Base-by-base conservation (phyloP, 768 basidiomycete species). In the Rubroboletus satanas region DNA sequence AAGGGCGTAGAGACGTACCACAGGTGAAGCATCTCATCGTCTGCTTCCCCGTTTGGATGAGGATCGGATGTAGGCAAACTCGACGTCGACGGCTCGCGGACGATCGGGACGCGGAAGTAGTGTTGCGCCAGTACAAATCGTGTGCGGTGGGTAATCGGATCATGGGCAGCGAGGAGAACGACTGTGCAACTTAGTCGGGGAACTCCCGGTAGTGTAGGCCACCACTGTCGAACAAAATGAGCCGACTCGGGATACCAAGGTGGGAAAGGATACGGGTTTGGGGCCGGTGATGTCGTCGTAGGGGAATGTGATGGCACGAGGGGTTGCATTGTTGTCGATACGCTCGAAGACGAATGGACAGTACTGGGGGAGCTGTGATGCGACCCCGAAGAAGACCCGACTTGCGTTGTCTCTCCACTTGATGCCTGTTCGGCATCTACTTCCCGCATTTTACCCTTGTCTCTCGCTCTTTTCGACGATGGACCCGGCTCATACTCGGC, bases 181-280 rank as follows among this genome's bases (percentile, higher is more conserved):
- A 88, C 86, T 0, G 87, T 87, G 61, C 85, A 88, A 68, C 85
- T 87, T 9, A 87, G 77, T 26, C 82, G 76, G 2, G 84, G 87
- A 12, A 88, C 79, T 1, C 77, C 74, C 0, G 82, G 77, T 4
- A 88, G 69, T 3, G 80, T 82, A 2, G 87, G 87, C 87, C 87
- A 89, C 87, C 87, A 89, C 57, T 89, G 87, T 11, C 87, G 81
- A 6, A 89, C 86, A 56, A 88, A 89, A 69, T 88, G 87, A 0
- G 85, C 86, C 47, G 79, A 81, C 63, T 88, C 87, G 14, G 86
- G 85, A 57, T 81, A 83, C 86, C 85, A 88, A 0, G 79, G 77
- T 0, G 84, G 84, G 62, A 78, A 80, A 0, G 84, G 84, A 66
- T 80, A 87, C 2, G 86, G 87, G 54, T 87, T 87, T 0, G 74